Evolutionary conservation across 352 stramenopile species (phyloP).

Genomic region (Peronospora farinosa): DNA sequence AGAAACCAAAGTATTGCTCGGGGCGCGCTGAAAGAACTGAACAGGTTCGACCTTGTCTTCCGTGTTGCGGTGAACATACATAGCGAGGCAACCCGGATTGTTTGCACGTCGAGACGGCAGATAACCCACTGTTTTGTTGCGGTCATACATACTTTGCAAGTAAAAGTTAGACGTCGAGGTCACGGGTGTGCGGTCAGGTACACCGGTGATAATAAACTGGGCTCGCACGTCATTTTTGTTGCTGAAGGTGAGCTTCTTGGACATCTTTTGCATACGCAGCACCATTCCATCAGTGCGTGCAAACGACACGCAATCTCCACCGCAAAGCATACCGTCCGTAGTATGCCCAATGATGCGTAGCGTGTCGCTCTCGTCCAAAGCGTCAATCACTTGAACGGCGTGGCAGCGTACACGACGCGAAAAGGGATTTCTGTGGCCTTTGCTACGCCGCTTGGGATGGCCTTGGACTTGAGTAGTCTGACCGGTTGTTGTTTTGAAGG

Average conservation of each 20-base stretch:
- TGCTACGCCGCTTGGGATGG: constrained; percentile 29
- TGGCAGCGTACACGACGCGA: constrained; percentile 49
- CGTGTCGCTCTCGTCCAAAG: constrained; percentile 37
- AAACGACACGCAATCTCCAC: constrained; percentile 56
- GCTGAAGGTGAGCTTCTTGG: constrained; percentile 59
- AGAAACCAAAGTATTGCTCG: constrained; percentile 9
- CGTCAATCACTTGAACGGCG: constrained; percentile 24
- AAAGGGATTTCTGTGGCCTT: constrained; percentile 37
- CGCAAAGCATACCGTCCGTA: constrained; percentile 43
- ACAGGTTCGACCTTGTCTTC: constrained; percentile 57
- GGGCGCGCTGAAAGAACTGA: constrained; percentile 54
- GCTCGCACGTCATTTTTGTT: constrained; percentile 54
- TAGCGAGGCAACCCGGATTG: constrained; percentile 43
- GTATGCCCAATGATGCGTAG: constrained; percentile 59
- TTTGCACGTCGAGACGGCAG: constrained; percentile 35
- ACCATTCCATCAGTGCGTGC: constrained; percentile 49
- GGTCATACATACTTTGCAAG: constrained; percentile 62
- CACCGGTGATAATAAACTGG: constrained; percentile 63
- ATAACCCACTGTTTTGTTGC: constrained; percentile 57
- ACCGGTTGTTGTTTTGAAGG: constrained; percentile 43
- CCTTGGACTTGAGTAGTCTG: constrained; percentile 41
- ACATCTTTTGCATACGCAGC: constrained; percentile 56
- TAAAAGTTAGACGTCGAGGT: constrained; percentile 67
- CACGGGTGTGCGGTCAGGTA: constrained; percentile 52
- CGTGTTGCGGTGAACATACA: constrained; percentile 46